Conservation (phyloP, 176 grass and related monocot species). For the Oryza meyeriana region DNA sequence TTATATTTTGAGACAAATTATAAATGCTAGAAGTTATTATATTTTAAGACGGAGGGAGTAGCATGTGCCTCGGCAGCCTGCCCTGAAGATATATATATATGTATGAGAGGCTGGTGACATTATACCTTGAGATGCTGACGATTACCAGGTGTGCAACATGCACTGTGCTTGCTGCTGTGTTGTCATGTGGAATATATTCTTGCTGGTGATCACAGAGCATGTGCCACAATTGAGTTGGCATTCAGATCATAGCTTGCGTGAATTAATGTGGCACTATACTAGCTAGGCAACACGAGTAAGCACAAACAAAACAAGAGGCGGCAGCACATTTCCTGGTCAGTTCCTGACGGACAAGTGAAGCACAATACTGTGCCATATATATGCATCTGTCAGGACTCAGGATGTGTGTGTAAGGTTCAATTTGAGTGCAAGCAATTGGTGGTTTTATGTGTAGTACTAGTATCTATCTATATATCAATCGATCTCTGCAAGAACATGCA, state of each 20-base stretch:
- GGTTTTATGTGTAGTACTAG: background rate
- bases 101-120: too few species aligned
- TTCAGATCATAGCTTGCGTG: background rate
- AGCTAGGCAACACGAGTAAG: background rate
- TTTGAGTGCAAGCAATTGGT: background rate
- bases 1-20: too few species aligned
- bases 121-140: background rate
- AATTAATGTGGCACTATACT: background rate
- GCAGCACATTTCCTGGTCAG: background rate
- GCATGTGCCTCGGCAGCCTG: too few species aligned
- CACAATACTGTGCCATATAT: background rate
- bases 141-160: background rate
- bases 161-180: background rate
- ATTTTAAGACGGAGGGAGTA: too few species aligned
- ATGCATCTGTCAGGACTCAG: background rate
- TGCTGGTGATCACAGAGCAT: background rate
- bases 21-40: too few species aligned
- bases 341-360: conserved; percentile 1
- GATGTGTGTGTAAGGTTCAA: background rate
- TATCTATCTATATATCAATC: background rate
- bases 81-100: background rate
- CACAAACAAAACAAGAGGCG: background rate
- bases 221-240: conserved; percentile 12
- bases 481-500: background rate
- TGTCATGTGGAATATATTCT: conserved; percentile 13